Conservation (phyloP, 1,284 basidiomycete genomes). For the Sporisorium graminicola region DNA sequence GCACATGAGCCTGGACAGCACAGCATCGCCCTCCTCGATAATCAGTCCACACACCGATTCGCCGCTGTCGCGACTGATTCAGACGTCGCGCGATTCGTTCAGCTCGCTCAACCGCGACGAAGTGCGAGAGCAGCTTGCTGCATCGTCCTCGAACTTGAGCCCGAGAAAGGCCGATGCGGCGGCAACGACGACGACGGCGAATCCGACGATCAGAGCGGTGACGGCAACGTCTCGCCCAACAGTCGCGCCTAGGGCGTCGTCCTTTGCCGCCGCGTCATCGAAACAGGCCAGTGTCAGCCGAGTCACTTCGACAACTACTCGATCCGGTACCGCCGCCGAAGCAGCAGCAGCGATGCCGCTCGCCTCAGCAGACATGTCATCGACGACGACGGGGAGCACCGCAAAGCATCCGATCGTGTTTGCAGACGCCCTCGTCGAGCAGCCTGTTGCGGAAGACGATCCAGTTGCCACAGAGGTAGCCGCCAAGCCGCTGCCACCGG, state of each 20-base stretch:
- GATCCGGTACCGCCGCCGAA: background rate
- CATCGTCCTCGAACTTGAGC: background rate
- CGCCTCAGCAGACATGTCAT: background rate
- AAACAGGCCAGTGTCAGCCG: slow-evolving; percentile 18
- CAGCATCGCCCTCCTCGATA: slow-evolving; percentile 15
- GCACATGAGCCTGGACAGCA: slow-evolving; percentile 6
- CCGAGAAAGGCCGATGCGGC: background rate
- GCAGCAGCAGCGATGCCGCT: background rate
- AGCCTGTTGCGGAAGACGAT: background rate
- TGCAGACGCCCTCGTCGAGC: slow-evolving; percentile 22
- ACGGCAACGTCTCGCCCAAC: background rate
- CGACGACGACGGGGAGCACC: background rate
- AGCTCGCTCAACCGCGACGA: slow-evolving; percentile 29
- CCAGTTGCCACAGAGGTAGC: background rate
- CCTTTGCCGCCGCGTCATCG: slow-evolving; percentile 12
- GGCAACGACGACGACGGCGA: too few species aligned
- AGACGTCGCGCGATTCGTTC: slow-evolving; percentile 36
- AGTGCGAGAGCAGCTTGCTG: background rate
- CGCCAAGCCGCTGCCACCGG: slow-evolving; percentile 18
- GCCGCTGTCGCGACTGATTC: slow-evolving; percentile 37
- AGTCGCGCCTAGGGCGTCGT: slow-evolving; percentile 12
- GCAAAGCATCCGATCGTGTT: slow-evolving; percentile 35
- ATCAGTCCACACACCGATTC: slow-evolving; percentile 41
- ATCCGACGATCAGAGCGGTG: background rate
- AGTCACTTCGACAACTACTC: slow-evolving; percentile 12